Base-by-base conservation (phyloP, 1,139 yeast genomes). In the Arxiozyma heterogenica region DNA sequence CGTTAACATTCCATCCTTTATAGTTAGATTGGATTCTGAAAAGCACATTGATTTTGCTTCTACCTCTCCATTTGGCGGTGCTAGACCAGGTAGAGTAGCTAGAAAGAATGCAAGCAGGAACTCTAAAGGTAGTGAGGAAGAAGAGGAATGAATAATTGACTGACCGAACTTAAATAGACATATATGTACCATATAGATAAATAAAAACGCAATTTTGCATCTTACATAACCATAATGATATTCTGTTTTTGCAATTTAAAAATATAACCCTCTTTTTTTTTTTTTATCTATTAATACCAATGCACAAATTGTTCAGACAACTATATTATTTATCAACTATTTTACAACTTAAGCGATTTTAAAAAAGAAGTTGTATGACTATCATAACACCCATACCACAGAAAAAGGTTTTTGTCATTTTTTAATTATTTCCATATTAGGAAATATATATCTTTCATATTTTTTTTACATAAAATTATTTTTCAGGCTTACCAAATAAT, bases 61-160 rank as follows among this genome's bases (percentile, higher is more conserved):
- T 76, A 89, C 88, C 77, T 93, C 98, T 67, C 98, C 99, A 78
- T 93, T 88, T 89, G 98, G 98, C 77, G 98, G 98, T 82, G 98
- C 96, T 71, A 93, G 98, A 83, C 94, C 98, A 70, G 98, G 99
- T 78, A 94, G 98, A 84, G 96, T 89, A 73, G 94, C 94, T 86
- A 90, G 98, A 88, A 91, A 83, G 81, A 83, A 86, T 84, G 86
- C 85, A 76, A 84, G 79, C 74, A 84, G 81, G 75, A 58, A 45
- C 45, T 68, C 75, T 55, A 83, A 75, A 68, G 81, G 73, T 65
- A 90, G 53, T 25, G 54, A 62, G 55, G 64, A 56, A 53, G 67
- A 71, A 63, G 93, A 76, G 66, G 94, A 83, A 55, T 51, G 55
- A 55, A 57, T 55, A 52, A 50, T 49, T 45, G 51, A 50, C 22